phyloP scores from a whole-genome alignment of 495 filamentous ascomycete species.

The Podospora comata region DNA sequence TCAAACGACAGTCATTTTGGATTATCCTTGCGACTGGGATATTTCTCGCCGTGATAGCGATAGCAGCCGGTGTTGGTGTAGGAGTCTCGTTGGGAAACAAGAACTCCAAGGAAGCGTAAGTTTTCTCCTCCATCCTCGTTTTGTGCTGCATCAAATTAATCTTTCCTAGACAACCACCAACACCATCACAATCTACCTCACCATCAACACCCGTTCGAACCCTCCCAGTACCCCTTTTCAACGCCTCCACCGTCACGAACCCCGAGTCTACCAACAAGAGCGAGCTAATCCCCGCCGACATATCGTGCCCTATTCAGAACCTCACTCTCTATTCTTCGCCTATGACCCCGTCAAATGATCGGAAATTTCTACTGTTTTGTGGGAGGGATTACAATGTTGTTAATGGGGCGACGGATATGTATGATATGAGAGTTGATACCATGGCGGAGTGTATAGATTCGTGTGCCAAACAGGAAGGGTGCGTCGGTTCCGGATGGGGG shows the following conservation, averaged over 20 bases:
- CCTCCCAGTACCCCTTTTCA: conserved; percentile 19
- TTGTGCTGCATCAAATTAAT: background rate
- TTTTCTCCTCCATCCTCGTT: background rate
- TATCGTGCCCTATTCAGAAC: conserved; percentile 33
- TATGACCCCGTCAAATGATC: conserved; percentile 4
- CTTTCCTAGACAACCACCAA: background rate
- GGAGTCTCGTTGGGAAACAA: conserved; percentile 3
- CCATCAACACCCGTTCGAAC: conserved; percentile 1
- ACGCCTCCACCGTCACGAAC: conserved; percentile 7
- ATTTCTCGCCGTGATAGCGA: conserved; percentile 11
- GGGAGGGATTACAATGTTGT: conserved; percentile 36
- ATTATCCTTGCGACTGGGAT: conserved; percentile 5
- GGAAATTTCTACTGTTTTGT: conserved; percentile 34
- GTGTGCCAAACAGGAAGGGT: conserved; percentile 27
- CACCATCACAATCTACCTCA: background rate
- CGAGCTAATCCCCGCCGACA: conserved; percentile 10
- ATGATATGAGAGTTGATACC: conserved; percentile 18
- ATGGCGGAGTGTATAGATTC: conserved; percentile 34
- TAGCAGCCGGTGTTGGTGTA: conserved; percentile 17
- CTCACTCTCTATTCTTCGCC: conserved; percentile 32
- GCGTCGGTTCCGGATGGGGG: conserved; percentile 40
- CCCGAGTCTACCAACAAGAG: conserved; percentile 6
- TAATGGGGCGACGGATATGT: conserved; percentile 30
- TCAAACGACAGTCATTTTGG: conserved; percentile 12
- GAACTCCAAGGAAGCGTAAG: conserved; percentile 2